Conservation (phyloP, 2,329 filamentous ascomycete genomes). For the Tolypocladium album region DNA sequence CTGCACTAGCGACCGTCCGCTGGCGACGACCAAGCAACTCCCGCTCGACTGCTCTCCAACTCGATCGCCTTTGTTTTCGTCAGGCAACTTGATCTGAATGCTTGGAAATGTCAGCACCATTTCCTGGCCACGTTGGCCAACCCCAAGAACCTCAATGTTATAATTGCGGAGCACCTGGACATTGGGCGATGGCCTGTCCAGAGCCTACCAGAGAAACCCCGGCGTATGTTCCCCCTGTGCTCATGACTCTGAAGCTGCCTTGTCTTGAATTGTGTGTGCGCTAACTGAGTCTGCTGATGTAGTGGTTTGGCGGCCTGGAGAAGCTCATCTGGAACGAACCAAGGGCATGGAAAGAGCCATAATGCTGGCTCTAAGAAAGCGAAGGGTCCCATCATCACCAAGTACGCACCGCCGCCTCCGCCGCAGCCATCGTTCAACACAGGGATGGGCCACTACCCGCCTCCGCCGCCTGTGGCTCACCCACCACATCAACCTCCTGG, state of each 20-base stretch:
- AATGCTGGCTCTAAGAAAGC: conserved; percentile 18
- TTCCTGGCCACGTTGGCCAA: conserved; percentile 15
- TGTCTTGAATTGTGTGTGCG: background rate
- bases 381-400: conserved; percentile 23
- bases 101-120: conserved; percentile 18
- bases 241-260: background rate
- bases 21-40: background rate
- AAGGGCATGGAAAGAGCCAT: conserved; percentile 16
- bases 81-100: background rate
- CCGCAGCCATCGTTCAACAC: conserved; percentile 7
- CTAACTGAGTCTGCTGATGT: conserved; percentile 3
- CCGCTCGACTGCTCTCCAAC: background rate
- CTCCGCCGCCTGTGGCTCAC: conserved; percentile 13
- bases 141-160: conserved; percentile 35
- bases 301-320: conserved; percentile 27
- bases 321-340: conserved; percentile 16
- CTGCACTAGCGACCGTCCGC: background rate
- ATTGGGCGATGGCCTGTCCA: conserved; percentile 43
- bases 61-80: background rate
- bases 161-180: conserved; percentile 39
- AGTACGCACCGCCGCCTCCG: conserved; percentile 18
- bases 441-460: conserved; percentile 7
- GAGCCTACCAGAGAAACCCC: conserved; percentile 35
- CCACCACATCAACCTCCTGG: conserved; percentile 12
- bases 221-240: conserved; percentile 24